These are phyloP conservation scores for Alternaria infectoria DNA, from an alignment of 2,329 filamentous ascomycete species.

Conservation along the genomic window DNA sequence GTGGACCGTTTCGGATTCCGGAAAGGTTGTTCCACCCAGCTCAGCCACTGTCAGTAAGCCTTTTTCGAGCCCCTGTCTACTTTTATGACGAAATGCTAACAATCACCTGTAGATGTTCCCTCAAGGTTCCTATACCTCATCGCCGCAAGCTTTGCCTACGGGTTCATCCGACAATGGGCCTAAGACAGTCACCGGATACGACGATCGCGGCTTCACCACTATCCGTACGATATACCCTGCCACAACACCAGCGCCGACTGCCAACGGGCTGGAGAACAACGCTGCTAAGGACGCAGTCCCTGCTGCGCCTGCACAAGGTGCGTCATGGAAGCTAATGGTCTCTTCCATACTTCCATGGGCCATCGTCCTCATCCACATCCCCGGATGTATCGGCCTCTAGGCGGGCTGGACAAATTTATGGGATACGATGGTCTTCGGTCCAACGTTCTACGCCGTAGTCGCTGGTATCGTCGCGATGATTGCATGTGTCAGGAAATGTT, in stretches of 20 bases:
- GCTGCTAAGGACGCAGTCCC: constrained; percentile 7
- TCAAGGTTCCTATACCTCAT: constrained; percentile 60
- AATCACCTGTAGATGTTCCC: constrained; percentile 55
- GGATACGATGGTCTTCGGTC: constrained; percentile 3
- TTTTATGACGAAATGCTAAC: constrained; percentile 19
- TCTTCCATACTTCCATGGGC: constrained; percentile 6
- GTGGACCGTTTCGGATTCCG: constrained; percentile 79
- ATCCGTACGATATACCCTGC: constrained; percentile 45
- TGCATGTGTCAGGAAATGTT: neutral
- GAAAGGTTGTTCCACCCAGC: constrained; percentile 78
- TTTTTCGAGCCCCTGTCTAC: constrained; percentile 22
- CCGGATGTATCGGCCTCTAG: constrained; percentile 4
- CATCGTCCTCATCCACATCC: constrained; percentile 9
- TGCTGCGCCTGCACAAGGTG: constrained; percentile 9
- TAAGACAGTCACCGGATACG: constrained; percentile 52
- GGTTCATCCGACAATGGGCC: constrained; percentile 34
- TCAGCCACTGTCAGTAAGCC: constrained; percentile 71
- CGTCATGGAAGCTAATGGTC: neutral
- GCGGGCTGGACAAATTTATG: constrained; percentile 1
- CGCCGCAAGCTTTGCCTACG: constrained; percentile 49
- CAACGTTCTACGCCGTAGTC: constrained; percentile 5
- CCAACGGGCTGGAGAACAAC: constrained; percentile 14
- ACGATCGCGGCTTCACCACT: constrained; percentile 59
- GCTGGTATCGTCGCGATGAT: constrained; percentile 6
- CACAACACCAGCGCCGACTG: constrained; percentile 12